Evolutionary conservation across 495 filamentous ascomycete genomes (phyloP).

Genomic region (Penicillium subrubescens): DNA sequence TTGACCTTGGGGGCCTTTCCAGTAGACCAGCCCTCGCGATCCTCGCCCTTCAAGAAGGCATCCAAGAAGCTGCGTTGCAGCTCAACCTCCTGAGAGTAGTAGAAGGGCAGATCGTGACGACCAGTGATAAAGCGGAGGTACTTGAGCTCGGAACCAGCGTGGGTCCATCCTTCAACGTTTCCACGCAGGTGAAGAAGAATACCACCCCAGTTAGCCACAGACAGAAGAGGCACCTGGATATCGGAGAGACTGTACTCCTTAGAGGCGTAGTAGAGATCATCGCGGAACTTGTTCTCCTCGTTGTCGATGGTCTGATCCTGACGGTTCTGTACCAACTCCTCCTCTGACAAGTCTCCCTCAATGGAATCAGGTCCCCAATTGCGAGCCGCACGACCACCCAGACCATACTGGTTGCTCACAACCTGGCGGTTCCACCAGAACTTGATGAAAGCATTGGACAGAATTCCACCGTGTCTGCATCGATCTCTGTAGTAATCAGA

Average conservation of each 20-base stretch:
- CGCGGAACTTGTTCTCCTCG: constrained; percentile 52
- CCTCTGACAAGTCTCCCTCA: constrained; percentile 59
- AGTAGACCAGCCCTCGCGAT: constrained; percentile 59
- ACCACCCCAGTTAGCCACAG: constrained; percentile 68
- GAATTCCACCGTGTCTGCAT: constrained; percentile 65
- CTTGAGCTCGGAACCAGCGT: constrained; percentile 62
- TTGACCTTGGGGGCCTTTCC: constrained; percentile 59
- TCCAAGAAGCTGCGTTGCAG: constrained; percentile 66
- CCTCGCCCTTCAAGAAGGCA: constrained; percentile 67
- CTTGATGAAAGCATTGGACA: constrained; percentile 62
- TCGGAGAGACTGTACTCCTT: constrained; percentile 62
- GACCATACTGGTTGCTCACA: constrained; percentile 62
- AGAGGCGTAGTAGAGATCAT: constrained; percentile 62
- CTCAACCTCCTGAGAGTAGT: constrained; percentile 65
- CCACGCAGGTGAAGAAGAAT: constrained; percentile 64
- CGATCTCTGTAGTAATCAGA: constrained; percentile 66
- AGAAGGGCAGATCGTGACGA: constrained; percentile 72
- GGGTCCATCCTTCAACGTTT: constrained; percentile 63
- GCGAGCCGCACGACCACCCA: constrained; percentile 35
- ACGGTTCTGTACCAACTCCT: constrained; percentile 62
- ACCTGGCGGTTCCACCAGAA: constrained; percentile 71
- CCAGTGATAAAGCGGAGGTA: constrained; percentile 69
- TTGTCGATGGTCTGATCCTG: constrained; percentile 65
- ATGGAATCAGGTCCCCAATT: constrained; percentile 57
- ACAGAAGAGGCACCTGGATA: constrained; percentile 62